Base-by-base conservation (phyloP, 768 basidiomycete species). In the Amanita pseudoporphyria region DNA sequence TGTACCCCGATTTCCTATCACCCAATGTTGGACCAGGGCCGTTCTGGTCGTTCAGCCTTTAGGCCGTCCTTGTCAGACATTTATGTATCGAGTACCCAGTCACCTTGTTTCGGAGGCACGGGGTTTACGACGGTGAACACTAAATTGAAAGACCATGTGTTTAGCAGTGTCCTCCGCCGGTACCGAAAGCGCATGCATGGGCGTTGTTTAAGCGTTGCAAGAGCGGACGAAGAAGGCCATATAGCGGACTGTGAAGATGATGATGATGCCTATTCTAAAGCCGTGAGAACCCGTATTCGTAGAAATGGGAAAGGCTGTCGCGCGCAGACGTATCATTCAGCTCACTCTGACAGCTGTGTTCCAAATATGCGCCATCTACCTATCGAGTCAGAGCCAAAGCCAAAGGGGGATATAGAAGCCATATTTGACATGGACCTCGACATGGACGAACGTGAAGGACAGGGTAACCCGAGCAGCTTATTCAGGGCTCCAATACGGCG, bases 41-140 rank as follows among this genome's bases (percentile, higher is more conserved):
- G 44, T 9, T 52, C 55, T 33, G 53, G 57, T 35, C 69, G 67
- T 18, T 73, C 71, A 3, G 62, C 59, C 18, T 57, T 78, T 7
- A 63, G 69, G 7, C 54, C 68, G 4, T 75, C 71, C 53, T 59
- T 58, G 52, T 73, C 74, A 14, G 73, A 77, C 37, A 61, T 64
- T 43, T 51, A 56, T 4, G 53, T 67, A n/a, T 66, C 62, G 6
- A 57, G 57, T 3, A 51, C 67, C 9, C 68, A 71, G 16, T 70
- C 72, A 10, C 74, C 74, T 40, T 77, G 76, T 71, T 92, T 92
- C 56, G 89, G 86, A 30, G 95, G 94, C 3, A 87, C 84, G 2
- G 95, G 95, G 1, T 90, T 87, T 12, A 98, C 96, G 5, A 77
- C 83, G 47, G 93, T 97, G 52, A 98, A 99, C 64, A 91, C 87